These are phyloP conservation scores for Diaporthe vaccinii DNA, from an alignment of 2,329 filamentous ascomycete genomes.

Conservation along the genomic window DNA sequence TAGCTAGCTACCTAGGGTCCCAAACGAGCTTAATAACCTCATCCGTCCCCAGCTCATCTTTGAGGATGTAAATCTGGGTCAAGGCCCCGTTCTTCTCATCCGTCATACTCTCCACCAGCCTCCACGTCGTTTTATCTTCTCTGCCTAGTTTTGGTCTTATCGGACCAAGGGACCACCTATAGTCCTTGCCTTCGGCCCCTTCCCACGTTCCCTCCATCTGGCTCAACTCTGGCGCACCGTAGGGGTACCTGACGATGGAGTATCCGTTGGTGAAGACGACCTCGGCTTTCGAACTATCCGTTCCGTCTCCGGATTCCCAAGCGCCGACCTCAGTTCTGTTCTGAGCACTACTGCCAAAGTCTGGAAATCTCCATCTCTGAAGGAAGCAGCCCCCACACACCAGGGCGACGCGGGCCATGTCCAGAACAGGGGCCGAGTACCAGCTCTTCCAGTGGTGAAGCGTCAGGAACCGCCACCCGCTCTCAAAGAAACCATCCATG, in stretches of 20 bases:
- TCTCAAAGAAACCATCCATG: constrained; percentile 71
- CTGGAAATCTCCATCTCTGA: constrained; percentile 64
- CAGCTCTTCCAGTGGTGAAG: constrained; percentile 76
- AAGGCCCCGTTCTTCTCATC: constrained; percentile 54
- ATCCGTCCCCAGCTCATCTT: constrained; percentile 54
- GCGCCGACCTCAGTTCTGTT: neutral
- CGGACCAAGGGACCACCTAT: constrained; percentile 66
- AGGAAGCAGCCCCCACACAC: constrained; percentile 71
- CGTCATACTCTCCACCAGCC: constrained; percentile 57
- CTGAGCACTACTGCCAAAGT: constrained; percentile 44
- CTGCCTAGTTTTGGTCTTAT: constrained; percentile 54
- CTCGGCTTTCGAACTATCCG: neutral
- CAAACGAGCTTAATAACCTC: constrained; percentile 65
- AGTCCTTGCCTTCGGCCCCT: constrained; percentile 50
- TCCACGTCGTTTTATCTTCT: constrained; percentile 65
- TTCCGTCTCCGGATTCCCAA: neutral
- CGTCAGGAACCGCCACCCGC: constrained; percentile 64
- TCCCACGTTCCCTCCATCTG: constrained; percentile 68
- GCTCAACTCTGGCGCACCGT: constrained; percentile 49
- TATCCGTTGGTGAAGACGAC: constrained; percentile 69
- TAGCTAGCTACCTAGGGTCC: constrained; percentile 39
- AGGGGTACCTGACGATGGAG: constrained; percentile 64
- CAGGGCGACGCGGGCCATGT: constrained; percentile 61
- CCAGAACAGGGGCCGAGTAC: constrained; percentile 64
- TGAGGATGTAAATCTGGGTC: constrained; percentile 66